These are phyloP conservation scores for Tetrahymena thermophila DNA, from an alignment of 73 alveolate species.

Conservation along the genomic window DNA sequence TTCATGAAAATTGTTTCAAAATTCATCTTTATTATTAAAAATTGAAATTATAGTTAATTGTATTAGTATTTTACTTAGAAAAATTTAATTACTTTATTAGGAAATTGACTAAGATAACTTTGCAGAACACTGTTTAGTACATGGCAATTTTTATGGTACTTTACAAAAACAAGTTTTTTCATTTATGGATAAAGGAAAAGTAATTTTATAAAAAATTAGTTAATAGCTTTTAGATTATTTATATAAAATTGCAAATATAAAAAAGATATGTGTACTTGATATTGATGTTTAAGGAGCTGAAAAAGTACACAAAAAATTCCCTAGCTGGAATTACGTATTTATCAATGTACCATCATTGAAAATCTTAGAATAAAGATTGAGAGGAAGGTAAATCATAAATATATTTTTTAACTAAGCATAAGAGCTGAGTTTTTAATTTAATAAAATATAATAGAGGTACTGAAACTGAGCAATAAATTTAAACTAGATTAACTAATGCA, in stretches of 20 bases:
- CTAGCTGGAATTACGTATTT: not conserved
- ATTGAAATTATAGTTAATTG: too few species aligned
- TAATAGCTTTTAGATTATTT: not conserved
- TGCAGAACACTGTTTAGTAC: not conserved
- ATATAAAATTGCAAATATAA: not conserved
- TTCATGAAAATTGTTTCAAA: too few species aligned
- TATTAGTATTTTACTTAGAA: too few species aligned
- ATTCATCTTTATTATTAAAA: too few species aligned
- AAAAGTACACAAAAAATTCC: not conserved
- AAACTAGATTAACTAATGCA: not conserved
- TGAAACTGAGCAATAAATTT: not conserved
- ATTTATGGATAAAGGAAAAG: not conserved
- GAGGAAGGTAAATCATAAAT: not conserved
- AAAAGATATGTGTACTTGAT: not conserved
- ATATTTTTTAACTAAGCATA: not conserved
- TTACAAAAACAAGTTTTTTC: not conserved
- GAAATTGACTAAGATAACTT: not conserved
- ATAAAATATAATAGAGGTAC: not conserved
- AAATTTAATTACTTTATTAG: not conserved
- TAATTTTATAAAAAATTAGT: not conserved
- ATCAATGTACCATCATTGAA: not conserved
- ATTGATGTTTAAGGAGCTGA: not conserved
- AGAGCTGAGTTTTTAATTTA: not conserved
- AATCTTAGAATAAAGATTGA: not conserved
- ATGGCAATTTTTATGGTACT: not conserved